phyloP scores from a whole-genome alignment of 768 basidiomycete genomes.

The Leccinum disarticulatum region DNA sequence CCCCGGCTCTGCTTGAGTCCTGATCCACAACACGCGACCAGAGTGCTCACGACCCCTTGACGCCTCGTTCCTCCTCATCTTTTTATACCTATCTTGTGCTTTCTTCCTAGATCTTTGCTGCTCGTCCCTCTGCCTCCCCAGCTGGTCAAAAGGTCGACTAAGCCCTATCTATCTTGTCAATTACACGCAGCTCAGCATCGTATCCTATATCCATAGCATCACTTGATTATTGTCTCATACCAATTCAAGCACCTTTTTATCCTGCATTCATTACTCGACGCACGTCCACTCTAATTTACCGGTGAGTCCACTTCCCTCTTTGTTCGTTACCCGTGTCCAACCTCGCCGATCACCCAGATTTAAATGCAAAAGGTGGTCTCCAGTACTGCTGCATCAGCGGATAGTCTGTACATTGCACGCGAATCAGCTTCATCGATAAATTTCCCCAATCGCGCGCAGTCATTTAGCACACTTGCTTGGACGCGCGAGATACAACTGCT shows the following conservation, averaged over 20 bases:
- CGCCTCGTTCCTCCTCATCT: conserved; percentile 42
- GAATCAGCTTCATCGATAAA: conserved; percentile 36
- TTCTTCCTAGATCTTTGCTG: conserved; percentile 39
- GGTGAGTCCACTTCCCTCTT: conserved; percentile 32
- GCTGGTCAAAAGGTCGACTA: conserved; percentile 38
- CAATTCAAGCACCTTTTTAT: conserved; percentile 45
- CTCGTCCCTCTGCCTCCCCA: conserved; percentile 35
- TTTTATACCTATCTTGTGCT: conserved; percentile 58
- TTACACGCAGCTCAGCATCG: conserved; percentile 39
- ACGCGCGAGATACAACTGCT: conserved; percentile 41
- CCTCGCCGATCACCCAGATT: conserved; percentile 38
- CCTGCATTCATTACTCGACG: conserved; percentile 46
- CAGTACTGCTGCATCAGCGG: conserved; percentile 44
- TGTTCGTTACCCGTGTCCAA: conserved; percentile 20
- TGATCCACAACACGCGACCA: conserved; percentile 40
- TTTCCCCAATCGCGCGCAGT: conserved; percentile 30
- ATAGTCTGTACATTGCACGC: conserved; percentile 37
- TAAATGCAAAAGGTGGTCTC: conserved; percentile 74
- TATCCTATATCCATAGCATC: conserved; percentile 43
- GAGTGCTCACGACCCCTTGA: conserved; percentile 57
- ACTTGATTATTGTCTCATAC: conserved; percentile 50
- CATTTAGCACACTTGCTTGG: conserved; percentile 45
- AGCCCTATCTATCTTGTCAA: conserved; percentile 39
- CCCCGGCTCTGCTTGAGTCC: conserved; percentile 29
- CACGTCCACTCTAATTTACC: conserved; percentile 47